Conservation (phyloP, 2,329 filamentous ascomycete genomes). For the Epichloe gansuensis region DNA sequence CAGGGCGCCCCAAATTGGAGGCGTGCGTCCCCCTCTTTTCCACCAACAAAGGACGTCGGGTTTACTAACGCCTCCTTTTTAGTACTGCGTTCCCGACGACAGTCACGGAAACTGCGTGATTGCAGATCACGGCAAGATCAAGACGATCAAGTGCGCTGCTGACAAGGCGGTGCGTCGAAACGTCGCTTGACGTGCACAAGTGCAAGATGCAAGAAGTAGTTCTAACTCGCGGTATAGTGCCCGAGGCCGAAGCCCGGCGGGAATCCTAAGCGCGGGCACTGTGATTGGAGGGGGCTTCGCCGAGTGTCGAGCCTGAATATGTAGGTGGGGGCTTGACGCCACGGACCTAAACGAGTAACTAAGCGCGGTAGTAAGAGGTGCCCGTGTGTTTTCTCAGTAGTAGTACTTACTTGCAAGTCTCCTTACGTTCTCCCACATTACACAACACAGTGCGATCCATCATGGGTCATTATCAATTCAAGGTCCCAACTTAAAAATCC, state of each 20-base stretch:
- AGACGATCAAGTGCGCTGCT: slow-evolving; percentile 1
- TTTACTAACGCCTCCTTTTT: not conserved
- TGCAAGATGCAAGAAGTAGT: no score
- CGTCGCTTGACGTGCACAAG: not conserved
- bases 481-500: no score
- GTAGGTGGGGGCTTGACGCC: not conserved
- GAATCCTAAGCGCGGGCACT: not conserved
- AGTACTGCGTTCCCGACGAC: slow-evolving; percentile 1
- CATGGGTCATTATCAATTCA: no score
- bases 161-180: not conserved
- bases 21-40: not conserved
- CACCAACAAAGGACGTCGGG: not conserved
- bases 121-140: slow-evolving; percentile 2
- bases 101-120: not conserved
- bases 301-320: not conserved
- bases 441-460: no score
- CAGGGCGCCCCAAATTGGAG: not conserved
- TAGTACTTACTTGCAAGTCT: no score
- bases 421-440: no score
- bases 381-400: no score
- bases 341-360: not conserved
- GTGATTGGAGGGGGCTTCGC: slow-evolving; percentile 1
- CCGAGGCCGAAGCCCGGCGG: not conserved
- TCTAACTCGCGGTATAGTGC: not conserved
- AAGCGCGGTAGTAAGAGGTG: no score